These are phyloP conservation scores for Elsinoe necatrix DNA, from an alignment of 2,329 filamentous ascomycete genomes.

Conservation along the genomic window DNA sequence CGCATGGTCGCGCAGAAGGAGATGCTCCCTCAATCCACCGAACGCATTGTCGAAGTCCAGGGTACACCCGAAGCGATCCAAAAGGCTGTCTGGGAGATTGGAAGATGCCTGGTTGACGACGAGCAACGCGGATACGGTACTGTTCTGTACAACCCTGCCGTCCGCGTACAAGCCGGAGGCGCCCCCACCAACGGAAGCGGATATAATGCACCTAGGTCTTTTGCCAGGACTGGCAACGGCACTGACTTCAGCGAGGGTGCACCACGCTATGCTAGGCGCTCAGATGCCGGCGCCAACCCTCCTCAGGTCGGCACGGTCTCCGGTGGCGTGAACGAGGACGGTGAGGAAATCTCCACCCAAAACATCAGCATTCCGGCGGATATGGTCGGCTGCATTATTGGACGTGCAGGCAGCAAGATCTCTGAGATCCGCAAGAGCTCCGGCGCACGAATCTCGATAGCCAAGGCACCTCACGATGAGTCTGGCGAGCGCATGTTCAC, in stretches of 20 bases:
- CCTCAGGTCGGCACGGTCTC: slow-evolving; percentile 64
- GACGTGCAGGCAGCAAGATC: slow-evolving; percentile 89
- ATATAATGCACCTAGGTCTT: slow-evolving; percentile 33
- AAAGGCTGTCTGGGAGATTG: slow-evolving; percentile 96
- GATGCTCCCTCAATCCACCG: slow-evolving; percentile 97
- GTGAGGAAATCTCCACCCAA: slow-evolving; percentile 95
- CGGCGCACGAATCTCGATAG: slow-evolving; percentile 93
- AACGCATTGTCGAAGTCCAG: slow-evolving; percentile 94
- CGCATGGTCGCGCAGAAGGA: slow-evolving; percentile 99
- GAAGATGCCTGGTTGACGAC: slow-evolving; percentile 95
- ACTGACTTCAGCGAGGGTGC: slow-evolving; percentile 89
- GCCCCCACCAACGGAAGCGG: slow-evolving; percentile 45
- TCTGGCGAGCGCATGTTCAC: slow-evolving; percentile 99
- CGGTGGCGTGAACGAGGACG: slow-evolving; percentile 55
- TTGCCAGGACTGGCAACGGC: slow-evolving; percentile 91
- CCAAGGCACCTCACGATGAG: slow-evolving; percentile 93
- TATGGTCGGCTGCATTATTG: slow-evolving; percentile 99
- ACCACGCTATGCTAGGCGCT: slow-evolving; percentile 65
- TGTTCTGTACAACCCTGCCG: slow-evolving; percentile 92
- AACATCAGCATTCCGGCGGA: slow-evolving; percentile 99
- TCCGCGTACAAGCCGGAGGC: slow-evolving; percentile 65
- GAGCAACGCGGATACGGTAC: slow-evolving; percentile 96
- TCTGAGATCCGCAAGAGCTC: slow-evolving; percentile 97
- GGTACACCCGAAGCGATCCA: slow-evolving; percentile 92
- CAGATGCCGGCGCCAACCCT: slow-evolving; percentile 69